phyloP scores from a whole-genome alignment of 768 basidiomycete species.

The Macrolepiota albuminosa region DNA sequence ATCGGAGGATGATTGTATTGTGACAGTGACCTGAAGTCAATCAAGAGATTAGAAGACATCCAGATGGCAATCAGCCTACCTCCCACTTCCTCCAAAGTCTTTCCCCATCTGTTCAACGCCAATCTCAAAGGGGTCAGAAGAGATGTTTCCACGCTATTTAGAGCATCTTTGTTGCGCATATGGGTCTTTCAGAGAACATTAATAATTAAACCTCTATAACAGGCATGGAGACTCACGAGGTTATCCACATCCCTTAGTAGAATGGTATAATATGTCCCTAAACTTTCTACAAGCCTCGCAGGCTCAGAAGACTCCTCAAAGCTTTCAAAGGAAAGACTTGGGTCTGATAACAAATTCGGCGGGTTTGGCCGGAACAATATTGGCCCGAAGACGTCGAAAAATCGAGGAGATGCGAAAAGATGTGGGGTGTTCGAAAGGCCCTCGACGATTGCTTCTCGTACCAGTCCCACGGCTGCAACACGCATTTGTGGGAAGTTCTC shows the following conservation, averaged over 20 bases:
- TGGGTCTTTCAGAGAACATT: conserved; percentile 37
- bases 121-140: conserved; percentile 41
- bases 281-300: conserved; percentile 56
- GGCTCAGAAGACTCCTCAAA: conserved; percentile 55
- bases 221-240: conserved; percentile 28
- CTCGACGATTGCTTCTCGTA: conserved; percentile 63
- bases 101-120: conserved; percentile 30
- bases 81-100: conserved; percentile 15
- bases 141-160: conserved; percentile 38
- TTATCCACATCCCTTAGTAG: conserved; percentile 55
- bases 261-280: conserved; percentile 66
- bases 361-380: conserved; percentile 56
- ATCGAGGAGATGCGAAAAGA: conserved; percentile 48
- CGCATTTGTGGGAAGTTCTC: conserved; percentile 60
- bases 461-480: conserved; percentile 60
- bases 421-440: conserved; percentile 32
- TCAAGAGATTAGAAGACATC: background rate
- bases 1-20: conserved; percentile 33
- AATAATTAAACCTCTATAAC: background rate
- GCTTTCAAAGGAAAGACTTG: conserved; percentile 32
- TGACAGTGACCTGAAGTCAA: conserved; percentile 24
- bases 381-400: conserved; percentile 56
- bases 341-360: conserved; percentile 39
- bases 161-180: conserved; percentile 39
- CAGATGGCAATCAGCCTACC: conserved; percentile 19